Evolutionary conservation across 2,329 filamentous ascomycete species (phyloP), one percentile per base, ranked within the genome.

Genomic region (Sarocladiaceae sp.): DNA sequence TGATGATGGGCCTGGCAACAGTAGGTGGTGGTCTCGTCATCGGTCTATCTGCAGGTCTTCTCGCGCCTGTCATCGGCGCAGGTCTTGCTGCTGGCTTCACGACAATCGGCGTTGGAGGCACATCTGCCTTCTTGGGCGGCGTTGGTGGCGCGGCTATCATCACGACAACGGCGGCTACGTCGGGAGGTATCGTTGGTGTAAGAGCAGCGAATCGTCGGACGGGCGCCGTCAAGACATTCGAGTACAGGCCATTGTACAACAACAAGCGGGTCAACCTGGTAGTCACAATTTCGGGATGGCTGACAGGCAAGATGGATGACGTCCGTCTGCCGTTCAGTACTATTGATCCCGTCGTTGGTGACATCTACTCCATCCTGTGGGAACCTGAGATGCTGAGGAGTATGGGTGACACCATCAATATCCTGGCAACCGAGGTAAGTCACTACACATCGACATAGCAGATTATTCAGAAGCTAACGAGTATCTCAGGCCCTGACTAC

Each of bases 391-490:
- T 98, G 90, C 76, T 98, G 59, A 84, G 82, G 55, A 95, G 88
- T 64, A 98, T 96, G 83, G 93, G 93, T 77, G 88, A 93, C 61
- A 98, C 93, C 35, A 97, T 98, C 57, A 96, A 96, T 57, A 97
- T 98, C 65, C 72, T 98, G 51, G 93, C 93, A 47, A 98, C 93
- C 26, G 93, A 98, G 80, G 88, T 91, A 66, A 66, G 76, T 78
- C 5, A 26, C n/a, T 34, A 6, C 31, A 19, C 3, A 18, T 16
- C 4, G 12, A 18, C 18, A 11, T 21, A 33, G 3, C n/a, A 27
- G 19, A 11, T n/a, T 1, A 16, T 15, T 9, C 6, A 21, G n/a
- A 33, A 44, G 29, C 33, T 46, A 32, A 44, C 35, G 1, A 16
- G 27, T 67, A 52, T 66, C 49, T 33, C 33, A 91, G 86, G 93